Base-by-base conservation (phyloP, 2,329 filamentous ascomycete genomes). In the Trichophyton rubrum region DNA sequence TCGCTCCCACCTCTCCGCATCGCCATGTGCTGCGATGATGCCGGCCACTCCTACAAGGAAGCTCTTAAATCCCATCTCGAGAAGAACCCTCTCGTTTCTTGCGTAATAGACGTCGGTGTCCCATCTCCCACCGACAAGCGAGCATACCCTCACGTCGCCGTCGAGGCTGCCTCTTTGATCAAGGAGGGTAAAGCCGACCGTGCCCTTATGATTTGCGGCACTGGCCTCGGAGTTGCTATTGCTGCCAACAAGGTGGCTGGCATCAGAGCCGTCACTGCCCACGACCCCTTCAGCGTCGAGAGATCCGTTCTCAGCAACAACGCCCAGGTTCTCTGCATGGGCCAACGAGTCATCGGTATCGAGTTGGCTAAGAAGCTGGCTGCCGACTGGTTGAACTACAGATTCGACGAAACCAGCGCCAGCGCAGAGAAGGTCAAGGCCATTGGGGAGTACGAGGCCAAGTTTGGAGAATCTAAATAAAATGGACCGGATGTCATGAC, bases 171-270 rank as follows among this genome's bases (percentile, higher is more conserved):
- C 47, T 78, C 81, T 61, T 71, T 75, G 62, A 74, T 78, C 69
- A 73, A 70, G 56, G 71, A 73, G 51, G 76, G 77, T 64, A 75
- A 78, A 68, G 86, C 82, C 59, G 89, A 95, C 74, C 85, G 89
- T 59, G 89, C 88, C 0, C 79, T 95, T 41, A 77, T 90, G 47
- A 89, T 95, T 76, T 95, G 89, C 75, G 89, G 90, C 1, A 95
- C 90, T 0, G 90, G 90, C 0, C 81, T 95, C 6, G 90, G 90
- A 20, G 90, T 95, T 6, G 89, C 90, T 67, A 95, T 95, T 70
- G 78, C 83, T n/a, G 90, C 90, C 66, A 95, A 95, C 80, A 95
- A 95, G 74, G 84, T 95, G 65, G 86, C 85, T 61, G 89, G 89
- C 4, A 84, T 95, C 63, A 80, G 89, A 24, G 90, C 90, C n/a